phyloP scores from a whole-genome alignment of 2,329 filamentous ascomycete genomes.

The Ambrosiella cleistominuta region DNA sequence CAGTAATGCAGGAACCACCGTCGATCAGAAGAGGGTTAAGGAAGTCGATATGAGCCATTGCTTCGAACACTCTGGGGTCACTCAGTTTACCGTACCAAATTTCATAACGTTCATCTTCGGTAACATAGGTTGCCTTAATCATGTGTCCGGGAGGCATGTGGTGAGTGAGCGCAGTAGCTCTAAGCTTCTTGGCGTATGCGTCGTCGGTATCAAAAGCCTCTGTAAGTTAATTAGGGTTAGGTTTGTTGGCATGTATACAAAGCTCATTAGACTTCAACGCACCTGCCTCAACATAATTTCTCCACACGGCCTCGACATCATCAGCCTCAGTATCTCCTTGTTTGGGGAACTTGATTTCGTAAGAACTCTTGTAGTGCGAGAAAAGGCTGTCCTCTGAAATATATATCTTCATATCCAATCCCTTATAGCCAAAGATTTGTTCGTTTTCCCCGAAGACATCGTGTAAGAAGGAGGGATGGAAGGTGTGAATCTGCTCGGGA shows the following conservation, averaged over 20 bases:
- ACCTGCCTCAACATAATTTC: conserved; percentile 9
- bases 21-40: conserved; percentile 80
- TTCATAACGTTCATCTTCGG: conserved; percentile 36
- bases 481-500: conserved; percentile 40
- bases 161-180: not conserved
- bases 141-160: conserved; percentile 8
- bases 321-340: conserved; percentile 11
- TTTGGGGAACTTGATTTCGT: conserved; percentile 4
- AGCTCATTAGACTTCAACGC: not conserved
- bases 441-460: conserved; percentile 88
- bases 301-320: conserved; percentile 9
- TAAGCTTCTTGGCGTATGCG: conserved; percentile 33
- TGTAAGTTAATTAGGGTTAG: conserved; percentile 18
- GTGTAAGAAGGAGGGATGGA: conserved; percentile 79
- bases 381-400: conserved; percentile 35
- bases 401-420: conserved; percentile 56
- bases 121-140: not conserved
- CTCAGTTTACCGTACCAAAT: conserved; percentile 66
- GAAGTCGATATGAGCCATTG: conserved; percentile 69
- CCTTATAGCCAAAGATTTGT: conserved; percentile 76
- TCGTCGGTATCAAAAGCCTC: conserved; percentile 46
- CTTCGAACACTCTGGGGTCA: conserved; percentile 48
- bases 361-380: conserved; percentile 4
- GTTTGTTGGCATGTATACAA: not conserved
- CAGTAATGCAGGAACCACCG: conserved; percentile 59